Base-by-base conservation (phyloP, 75 land plant genomes). In the Pseudotsuga menziesii region DNA sequence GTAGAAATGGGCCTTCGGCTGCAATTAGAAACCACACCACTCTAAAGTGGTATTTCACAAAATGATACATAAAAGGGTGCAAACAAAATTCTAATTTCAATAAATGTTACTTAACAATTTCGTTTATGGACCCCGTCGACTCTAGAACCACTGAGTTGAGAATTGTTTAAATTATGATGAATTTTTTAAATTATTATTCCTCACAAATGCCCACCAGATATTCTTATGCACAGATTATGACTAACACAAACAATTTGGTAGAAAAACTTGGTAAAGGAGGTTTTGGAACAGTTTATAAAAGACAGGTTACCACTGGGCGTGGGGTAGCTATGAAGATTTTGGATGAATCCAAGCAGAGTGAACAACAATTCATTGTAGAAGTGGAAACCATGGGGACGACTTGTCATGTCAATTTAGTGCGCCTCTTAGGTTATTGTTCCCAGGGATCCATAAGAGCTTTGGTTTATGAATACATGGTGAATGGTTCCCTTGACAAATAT, bases 401-500 rank as follows among this genome's bases (percentile, higher is more conserved):
- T 19, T 82, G 81, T 56, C 86, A 84, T 66, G 59, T 75, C 12
- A 77, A 84, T 48, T 48, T 84, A 48, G 83, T 84, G 41, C 76
- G 83, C 29, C 64, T 84, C 25, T 78, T 81, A 13, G 86, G 86
- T 5, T 84, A 81, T 63, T 84, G 83, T 63, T 36, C 55, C 48
- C 77, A 81, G 17, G 75, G 80, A 19, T 35, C 44, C 2, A 39
- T 74, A 63, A 72, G 80, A 58, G 70, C 82, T 52, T 57, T 84
- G 15, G 80, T 81, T 23, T 84, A 84, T 64, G 86, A 84, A 56
- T 84, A 61, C 71, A 84, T 84, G 86, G n/a, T 27, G 56, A 84
- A 84, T 22, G 83, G 80, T 48, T 84, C 85, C 4, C 83, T 84
- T 36, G 85, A 77, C 39, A 80, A 79, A 48, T 73, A 58, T 32